Base-by-base conservation (phyloP, 495 filamentous ascomycete species). In the Lineolata rhizophorae region DNA sequence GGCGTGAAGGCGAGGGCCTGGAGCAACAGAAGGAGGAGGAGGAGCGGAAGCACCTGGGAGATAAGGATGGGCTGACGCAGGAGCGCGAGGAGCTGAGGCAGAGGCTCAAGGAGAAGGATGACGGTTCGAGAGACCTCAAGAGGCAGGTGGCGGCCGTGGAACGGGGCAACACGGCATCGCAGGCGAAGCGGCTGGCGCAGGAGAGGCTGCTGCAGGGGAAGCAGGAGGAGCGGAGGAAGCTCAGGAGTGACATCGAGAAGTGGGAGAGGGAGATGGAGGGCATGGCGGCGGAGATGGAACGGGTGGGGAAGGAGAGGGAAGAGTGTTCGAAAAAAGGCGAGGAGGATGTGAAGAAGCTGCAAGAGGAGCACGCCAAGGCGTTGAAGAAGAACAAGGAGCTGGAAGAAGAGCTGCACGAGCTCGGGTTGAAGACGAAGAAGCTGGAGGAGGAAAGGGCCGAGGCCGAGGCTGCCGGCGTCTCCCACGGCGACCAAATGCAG, bases 91-190 rank as follows among this genome's bases (percentile, higher is more conserved):
- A 72, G 20, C 65, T 90, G 41, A 72, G 55, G 44, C 70, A 74
- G 42, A 60, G 68, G 24, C 61, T 82, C 24, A 82, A 73, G 46
- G 80, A 91, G 40, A 83, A 78, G 48, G 81, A 91, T 37, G 79
- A 90, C 36, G 44, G 17, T 4, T 32, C 24, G 4, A 35, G 30
- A 30, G 12, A 5, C 6, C 49, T 93, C 18, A 77, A 72, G 44
- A 76, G 72, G 35, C 76, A 93, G 41, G 76, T 85, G 19, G 68
- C 76, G 29, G 65, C 65, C 18, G 60, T 87, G 15, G 83, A 93
- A 43, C 71, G 80, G 19, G 58, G 72, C 30, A 94, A 91, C 52
- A 64, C 80, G 31, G 63, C 68, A n/a, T 80, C 83, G 6, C 75
- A 92, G 45, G 73, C 73, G 32, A 69, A 71, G 43, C 79, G 76